Base-by-base conservation (phyloP, 2,329 filamentous ascomycete genomes). In the Exophiala spinifera region DNA sequence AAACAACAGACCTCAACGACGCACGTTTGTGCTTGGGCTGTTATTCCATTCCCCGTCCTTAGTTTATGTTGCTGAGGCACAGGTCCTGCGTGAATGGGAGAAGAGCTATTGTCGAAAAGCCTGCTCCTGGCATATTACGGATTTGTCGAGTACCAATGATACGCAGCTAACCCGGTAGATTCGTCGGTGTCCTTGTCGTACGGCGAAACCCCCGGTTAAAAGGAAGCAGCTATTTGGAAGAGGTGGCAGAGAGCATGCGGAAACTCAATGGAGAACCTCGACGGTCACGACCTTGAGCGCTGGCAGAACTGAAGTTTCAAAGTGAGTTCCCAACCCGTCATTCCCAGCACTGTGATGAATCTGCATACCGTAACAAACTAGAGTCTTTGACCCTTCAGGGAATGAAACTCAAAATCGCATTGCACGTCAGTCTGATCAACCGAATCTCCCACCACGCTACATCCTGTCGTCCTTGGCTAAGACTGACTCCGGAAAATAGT, bases 381-480 rank as follows among this genome's bases (percentile, higher is more conserved):
- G 89, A 95, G 89, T 95, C 89, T 95, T 94, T 94, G 89, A 95
- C 85, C 87, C 78, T 72, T 71, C 72, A 79, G 84, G 79, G 76
- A 81, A 86, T 92, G 88, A 91, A 91, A 92, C 86, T 83, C 73
- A 40, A n/a, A 47, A 64, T 70, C 79, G 83, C 84, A 89, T 74
- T 85, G 83, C 85, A 92, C 88, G 88, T 94, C 89, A 94, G 89
- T 90, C 89, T 94, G 89, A 94, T 79, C 73, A 69, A 43, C n/a
- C 46, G 40, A 11, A 25, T 21, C 28, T 33, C 17, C 40, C n/a
- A 15, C 31, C 36, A 37, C 19, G 42, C 28, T 31, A 11, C 42
- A 44, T 25, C 23, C 39, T 10, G 5, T 5, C 14, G 7, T 33
- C 17, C 39, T 47, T 21, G 25, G 19, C 28, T 10, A 10, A 31